Percentiles rank a stretch among this genome's conserved stretches.
Conservation (phyloP, 2,329 filamentous ascomycete species). For the Cylindrodendrum hubeiense region DNA sequence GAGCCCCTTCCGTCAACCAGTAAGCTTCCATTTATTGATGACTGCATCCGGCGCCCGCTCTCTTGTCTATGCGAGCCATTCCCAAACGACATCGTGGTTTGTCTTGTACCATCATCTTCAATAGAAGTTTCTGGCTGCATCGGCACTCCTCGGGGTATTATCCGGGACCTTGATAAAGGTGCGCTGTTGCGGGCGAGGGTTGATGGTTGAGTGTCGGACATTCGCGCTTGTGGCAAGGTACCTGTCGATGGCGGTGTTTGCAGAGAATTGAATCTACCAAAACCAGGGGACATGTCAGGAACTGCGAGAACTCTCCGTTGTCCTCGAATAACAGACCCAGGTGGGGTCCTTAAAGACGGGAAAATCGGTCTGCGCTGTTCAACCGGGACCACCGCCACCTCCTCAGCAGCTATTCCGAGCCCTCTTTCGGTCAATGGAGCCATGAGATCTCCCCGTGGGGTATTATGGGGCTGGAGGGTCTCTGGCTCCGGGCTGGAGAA, state of each 20-base stretch:
- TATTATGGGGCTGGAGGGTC: conserved; percentile 14
- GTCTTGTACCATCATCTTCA: conserved; percentile 24
- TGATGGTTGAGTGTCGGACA: conserved; percentile 1
- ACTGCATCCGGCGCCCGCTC: conserved; percentile 23
- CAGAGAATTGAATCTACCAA: conserved; percentile 13
- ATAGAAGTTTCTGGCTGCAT: conserved; percentile 4
- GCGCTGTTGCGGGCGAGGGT: not conserved
- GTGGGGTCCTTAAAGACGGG: conserved; percentile 18
- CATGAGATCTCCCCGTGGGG: not conserved
- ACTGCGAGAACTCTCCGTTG: conserved; percentile 4
- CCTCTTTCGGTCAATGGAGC: not conserved
- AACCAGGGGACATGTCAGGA: conserved; percentile 4
- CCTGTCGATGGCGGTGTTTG: conserved; percentile 45
- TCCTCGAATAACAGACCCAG: conserved; percentile 22
- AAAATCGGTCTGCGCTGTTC: conserved; percentile 15
- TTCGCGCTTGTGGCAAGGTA: conserved; percentile 22
- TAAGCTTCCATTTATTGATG: conserved; percentile 25
- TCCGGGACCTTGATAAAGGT: conserved; percentile 16
- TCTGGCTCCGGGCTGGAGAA: conserved; percentile 19
- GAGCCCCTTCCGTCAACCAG: conserved; percentile 19
- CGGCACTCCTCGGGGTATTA: conserved; percentile 7
- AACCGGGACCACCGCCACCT: not conserved
- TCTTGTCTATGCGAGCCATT: conserved; percentile 11
- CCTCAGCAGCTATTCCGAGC: not conserved
- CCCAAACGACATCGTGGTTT: conserved; percentile 27